Conservation (phyloP, 805 yeast genomes). For the Yarrowia deformans region DNA sequence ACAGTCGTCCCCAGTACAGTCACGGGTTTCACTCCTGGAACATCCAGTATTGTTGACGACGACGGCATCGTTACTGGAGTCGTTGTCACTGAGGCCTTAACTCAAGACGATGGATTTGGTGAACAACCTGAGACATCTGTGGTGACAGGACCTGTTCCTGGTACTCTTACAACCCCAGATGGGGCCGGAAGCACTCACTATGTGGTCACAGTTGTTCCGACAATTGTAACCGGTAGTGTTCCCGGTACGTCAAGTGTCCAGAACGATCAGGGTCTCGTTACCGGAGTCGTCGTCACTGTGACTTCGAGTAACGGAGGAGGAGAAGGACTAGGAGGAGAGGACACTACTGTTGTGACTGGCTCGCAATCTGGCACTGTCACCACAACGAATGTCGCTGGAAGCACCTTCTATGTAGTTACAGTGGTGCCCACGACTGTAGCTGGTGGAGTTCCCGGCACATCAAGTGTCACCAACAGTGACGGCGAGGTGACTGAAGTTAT, state of each 20-base stretch:
- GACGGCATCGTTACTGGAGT: background rate
- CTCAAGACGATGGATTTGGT: too few species aligned
- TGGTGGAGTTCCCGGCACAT: background rate
- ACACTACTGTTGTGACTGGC: background rate
- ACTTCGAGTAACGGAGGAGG: background rate
- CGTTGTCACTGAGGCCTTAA: background rate
- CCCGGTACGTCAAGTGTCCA: background rate
- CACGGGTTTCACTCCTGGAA: background rate
- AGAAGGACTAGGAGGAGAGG: too few species aligned
- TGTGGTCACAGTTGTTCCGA: background rate
- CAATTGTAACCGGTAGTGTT: background rate
- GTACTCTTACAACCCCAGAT: background rate
- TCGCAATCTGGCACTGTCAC: too few species aligned
- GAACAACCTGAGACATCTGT: too few species aligned
- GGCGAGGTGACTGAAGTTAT: too few species aligned
- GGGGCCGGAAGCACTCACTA: too few species aligned
- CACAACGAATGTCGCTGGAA: too few species aligned
- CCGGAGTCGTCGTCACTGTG: background rate
- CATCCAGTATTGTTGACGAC: background rate
- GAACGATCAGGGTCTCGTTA: background rate
- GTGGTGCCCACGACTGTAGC: background rate
- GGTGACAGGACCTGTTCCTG: background rate
- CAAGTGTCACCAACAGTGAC: background rate
- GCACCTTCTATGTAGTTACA: background rate
- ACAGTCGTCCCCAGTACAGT: background rate